Base-by-base conservation (phyloP, 2,329 filamentous ascomycete genomes). In the Xylariomycetidae sp. region DNA sequence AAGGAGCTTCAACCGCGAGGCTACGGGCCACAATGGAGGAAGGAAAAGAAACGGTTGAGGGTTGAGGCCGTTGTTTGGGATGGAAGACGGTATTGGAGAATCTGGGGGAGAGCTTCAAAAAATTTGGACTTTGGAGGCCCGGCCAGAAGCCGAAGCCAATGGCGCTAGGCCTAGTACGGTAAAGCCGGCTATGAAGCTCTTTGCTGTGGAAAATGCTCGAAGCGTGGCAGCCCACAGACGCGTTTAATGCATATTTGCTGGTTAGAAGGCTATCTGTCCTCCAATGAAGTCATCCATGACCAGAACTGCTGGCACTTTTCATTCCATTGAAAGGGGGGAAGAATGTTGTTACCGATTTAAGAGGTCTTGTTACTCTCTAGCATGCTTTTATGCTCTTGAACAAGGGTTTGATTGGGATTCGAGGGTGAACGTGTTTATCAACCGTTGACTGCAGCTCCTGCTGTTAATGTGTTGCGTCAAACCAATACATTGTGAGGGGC, bases 31-130 rank as follows among this genome's bases (percentile, higher is more conserved):
- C 39, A 42, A 46, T 43, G 42, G 41, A 43, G 46, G 42, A 48
- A 34, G 37, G 29, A 29, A 30, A 10, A 37, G 12, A 24, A 25
- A 24, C 18, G 18, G 39, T 28, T 24, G 33, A 27, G n/a, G n/a
- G n/a, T n/a, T n/a, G n/a, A n/a, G n/a, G n/a, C n/a, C 31, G 34
- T 18, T 15, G 29, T 27, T 43, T 37, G 32, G 25, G 39, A 32
- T 42, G 43, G 43, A 37, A 36, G 29, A 22, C 32, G 39, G 30
- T 37, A 38, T 48, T 45, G 40, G 46, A 43, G 39, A 45, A 38
- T 34, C 42, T 37, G 43, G 46, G 48, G 40, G 32, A 52, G 50
- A 52, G 52, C 52, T 57, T 53, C 48, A 55, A 56, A 58, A 57
- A 51, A 48, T 57, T 58, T 48, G 48, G 45, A 50, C 39, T 37